phyloP scores from a whole-genome alignment of 2,329 filamentous ascomycete genomes.

The Xylaria sp. region DNA sequence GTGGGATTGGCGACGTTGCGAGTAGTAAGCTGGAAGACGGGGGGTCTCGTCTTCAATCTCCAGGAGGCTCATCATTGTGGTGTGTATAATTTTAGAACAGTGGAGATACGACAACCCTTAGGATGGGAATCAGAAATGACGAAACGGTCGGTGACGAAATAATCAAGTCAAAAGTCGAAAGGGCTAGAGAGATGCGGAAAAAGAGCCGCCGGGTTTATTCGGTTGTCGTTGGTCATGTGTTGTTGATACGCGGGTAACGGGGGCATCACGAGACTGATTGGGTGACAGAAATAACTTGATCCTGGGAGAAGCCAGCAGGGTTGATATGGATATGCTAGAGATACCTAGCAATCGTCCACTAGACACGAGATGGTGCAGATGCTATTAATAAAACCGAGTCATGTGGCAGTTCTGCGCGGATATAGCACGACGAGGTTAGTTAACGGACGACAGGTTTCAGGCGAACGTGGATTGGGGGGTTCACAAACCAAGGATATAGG shows the following conservation, averaged over 20 bases:
- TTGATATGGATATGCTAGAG: not conserved
- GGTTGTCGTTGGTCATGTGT: too few relatives aligned
- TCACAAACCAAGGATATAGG: not conserved
- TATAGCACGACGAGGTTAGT: not conserved
- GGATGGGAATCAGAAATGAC: not conserved
- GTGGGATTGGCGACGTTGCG: too few relatives aligned
- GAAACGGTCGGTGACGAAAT: not conserved
- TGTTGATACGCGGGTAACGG: not conserved
- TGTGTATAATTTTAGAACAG: not conserved
- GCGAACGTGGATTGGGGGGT: not conserved
- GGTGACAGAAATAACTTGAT: too few relatives aligned
- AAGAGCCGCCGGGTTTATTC: not conserved
- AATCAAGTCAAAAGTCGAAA: not conserved
- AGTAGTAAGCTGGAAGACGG: too few relatives aligned
- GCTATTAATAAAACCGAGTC: not conserved
- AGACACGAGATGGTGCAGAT: too few relatives aligned
- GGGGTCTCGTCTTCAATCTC: too few relatives aligned
- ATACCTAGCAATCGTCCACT: not conserved
- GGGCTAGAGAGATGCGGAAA: not conserved
- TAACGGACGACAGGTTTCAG: not conserved
- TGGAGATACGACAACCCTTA: not conserved
- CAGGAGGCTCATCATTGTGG: too few relatives aligned
- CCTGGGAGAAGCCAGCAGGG: not conserved
- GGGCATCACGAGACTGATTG: too few relatives aligned
- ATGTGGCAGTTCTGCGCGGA: not conserved